Conservation (phyloP, 78 protist species). For the Chrysochromulina tobinii region DNA sequence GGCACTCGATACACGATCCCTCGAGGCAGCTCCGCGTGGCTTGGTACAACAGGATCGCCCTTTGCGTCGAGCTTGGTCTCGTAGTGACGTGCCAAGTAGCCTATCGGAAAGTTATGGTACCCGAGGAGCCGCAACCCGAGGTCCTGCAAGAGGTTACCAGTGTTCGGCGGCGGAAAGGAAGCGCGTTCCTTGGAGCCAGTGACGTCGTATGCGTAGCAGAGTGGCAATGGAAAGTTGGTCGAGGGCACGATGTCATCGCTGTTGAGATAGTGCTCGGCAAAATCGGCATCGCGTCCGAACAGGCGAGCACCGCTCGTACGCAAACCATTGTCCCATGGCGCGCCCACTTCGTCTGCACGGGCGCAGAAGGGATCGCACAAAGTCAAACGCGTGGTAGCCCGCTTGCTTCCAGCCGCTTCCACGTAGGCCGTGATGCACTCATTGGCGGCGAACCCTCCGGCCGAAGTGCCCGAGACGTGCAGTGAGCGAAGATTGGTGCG, state of each 20-base stretch:
- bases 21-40: no score
- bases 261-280: neutral
- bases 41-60: neutral
- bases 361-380: neutral
- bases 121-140: neutral
- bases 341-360: no score
- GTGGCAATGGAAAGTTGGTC: neutral
- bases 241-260: constrained; percentile 6
- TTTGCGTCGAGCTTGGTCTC: neutral
- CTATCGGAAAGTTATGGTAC: neutral
- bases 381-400: neutral
- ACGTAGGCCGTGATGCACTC: neutral
- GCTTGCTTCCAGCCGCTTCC: neutral
- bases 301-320: neutral
- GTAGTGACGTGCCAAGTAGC: neutral
- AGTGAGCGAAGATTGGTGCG: neutral
- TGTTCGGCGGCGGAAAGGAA: neutral
- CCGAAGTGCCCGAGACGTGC: neutral
- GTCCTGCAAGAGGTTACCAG: neutral
- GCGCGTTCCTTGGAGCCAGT: neutral
- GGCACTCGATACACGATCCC: no score
- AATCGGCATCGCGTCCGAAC: neutral
- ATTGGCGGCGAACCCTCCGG: neutral
- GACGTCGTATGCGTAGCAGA: neutral
- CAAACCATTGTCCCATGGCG: no score